Percentiles rank a stretch among this genome's conserved stretches.
Evolutionary conservation across 805 yeast species (phyloP).

Genomic region (Schwanniomyces sp.): DNA sequence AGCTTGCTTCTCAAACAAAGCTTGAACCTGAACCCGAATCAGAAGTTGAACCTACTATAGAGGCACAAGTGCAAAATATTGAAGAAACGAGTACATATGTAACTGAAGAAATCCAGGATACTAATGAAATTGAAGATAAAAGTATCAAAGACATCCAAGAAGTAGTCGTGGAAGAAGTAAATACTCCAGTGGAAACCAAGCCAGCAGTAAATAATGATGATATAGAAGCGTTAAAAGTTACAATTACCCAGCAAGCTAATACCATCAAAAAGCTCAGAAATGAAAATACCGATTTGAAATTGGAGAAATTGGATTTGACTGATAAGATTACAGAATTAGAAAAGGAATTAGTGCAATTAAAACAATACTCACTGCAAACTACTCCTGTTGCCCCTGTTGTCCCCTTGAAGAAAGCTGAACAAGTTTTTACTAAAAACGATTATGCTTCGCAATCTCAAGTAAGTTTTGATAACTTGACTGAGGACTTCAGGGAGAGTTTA

Average conservation of each 20-base stretch:
- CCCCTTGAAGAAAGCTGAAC: slow-evolving; percentile 25
- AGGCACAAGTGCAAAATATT: slow-evolving; percentile 1
- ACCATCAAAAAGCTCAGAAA: slow-evolving; percentile 39
- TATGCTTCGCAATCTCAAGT: slow-evolving; percentile 29
- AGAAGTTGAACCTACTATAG: not conserved
- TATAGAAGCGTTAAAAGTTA: slow-evolving; percentile 18
- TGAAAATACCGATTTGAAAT: slow-evolving; percentile 43
- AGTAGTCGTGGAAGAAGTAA: slow-evolving; percentile 8
- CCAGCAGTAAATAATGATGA: slow-evolving; percentile 1
- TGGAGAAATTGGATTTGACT: slow-evolving; percentile 36
- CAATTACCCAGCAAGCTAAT: slow-evolving; percentile 28
- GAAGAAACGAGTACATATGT: not conserved
- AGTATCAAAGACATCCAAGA: too few species aligned
- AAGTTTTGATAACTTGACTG: slow-evolving; percentile 26
- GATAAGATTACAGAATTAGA: slow-evolving; percentile 34
- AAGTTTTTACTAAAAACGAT: slow-evolving; percentile 26
- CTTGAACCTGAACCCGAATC: not conserved
- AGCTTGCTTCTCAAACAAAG: not conserved
- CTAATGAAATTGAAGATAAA: not conserved
- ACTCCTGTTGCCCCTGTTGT: slow-evolving; percentile 4
- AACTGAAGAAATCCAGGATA: slow-evolving; percentile 2
- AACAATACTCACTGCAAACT: slow-evolving; percentile 3
- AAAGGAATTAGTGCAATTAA: slow-evolving; percentile 13
- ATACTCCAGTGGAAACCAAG: not conserved
- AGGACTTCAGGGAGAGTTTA: slow-evolving; percentile 57